Evolutionary conservation across 441 rosid genomes (phyloP).

Genomic region (Biscutella laevigata): DNA sequence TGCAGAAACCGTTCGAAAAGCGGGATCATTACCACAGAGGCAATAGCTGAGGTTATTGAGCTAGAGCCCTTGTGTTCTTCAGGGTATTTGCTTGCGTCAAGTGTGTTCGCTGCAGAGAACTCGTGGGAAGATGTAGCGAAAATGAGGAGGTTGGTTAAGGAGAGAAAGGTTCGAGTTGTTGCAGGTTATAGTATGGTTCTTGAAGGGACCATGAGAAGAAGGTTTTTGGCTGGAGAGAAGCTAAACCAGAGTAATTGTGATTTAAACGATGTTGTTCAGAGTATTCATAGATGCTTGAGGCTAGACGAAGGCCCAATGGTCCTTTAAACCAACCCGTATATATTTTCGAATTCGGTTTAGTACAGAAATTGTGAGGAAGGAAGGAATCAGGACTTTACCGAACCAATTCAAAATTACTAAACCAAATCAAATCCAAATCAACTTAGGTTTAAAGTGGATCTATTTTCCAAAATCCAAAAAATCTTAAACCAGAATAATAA

Average conservation of each 20-base stretch:
- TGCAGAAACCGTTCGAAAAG: constrained; percentile 34
- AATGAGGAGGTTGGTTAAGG: constrained; percentile 40
- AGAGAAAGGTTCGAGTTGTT: constrained; percentile 28
- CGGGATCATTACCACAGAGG: constrained; percentile 24
- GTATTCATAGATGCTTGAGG: constrained; percentile 31
- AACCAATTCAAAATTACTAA: no score
- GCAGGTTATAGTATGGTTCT: constrained; percentile 47
- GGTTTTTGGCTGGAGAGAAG: constrained; percentile 42
- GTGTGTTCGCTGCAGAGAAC: constrained; percentile 34
- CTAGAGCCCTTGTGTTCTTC: constrained; percentile 39
- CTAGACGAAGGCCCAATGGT: no score
- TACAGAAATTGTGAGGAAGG: no score
- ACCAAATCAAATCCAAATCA: no score
- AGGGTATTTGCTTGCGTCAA: constrained; percentile 46
- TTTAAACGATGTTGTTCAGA: constrained; percentile 20
- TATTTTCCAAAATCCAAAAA: no score
- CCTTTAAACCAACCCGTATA: no score
- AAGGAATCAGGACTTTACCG: no score
- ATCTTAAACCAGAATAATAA: no score
- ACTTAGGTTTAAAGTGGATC: no score
- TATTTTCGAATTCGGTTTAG: no score
- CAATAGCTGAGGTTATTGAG: constrained; percentile 32
- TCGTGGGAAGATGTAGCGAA: constrained; percentile 33
- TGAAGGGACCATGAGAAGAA: constrained; percentile 24
- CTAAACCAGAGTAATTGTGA: constrained; percentile 22